Percentiles rank a stretch among this genome's conserved stretches.
These are phyloP conservation scores for Xylaria grammica DNA, from an alignment of 495 filamentous ascomycete genomes.

Conservation along the genomic window DNA sequence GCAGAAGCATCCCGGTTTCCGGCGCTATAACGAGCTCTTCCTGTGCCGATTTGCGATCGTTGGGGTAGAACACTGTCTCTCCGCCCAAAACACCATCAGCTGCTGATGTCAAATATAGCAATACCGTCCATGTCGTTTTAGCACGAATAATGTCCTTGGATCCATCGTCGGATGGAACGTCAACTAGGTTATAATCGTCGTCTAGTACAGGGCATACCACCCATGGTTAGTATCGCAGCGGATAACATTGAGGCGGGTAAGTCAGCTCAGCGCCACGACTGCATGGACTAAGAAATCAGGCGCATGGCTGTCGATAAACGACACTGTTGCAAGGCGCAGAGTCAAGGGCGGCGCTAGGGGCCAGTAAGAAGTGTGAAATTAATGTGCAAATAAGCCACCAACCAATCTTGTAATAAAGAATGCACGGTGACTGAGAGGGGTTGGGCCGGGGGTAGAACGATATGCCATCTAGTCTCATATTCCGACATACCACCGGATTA, in stretches of 20 bases:
- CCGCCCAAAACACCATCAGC: conserved; percentile 75
- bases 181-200: conserved; percentile 35
- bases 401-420: neutral
- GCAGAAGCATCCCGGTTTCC: conserved; percentile 79
- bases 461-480: neutral
- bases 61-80: conserved; percentile 91
- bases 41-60: conserved; percentile 62
- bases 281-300: neutral
- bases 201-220: conserved; percentile 24
- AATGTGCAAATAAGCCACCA: conserved; percentile 3
- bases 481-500: neutral
- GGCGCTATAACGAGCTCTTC: conserved; percentile 69
- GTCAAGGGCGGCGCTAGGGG: neutral
- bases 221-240: conserved; percentile 2
- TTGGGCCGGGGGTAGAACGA: neutral
- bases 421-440: neutral
- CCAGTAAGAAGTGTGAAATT: neutral
- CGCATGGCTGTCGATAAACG: neutral
- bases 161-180: conserved; percentile 69
- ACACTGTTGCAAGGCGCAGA: neutral
- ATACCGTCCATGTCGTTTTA: conserved; percentile 89
- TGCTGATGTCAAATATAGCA: conserved; percentile 81
- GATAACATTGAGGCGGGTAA: neutral
- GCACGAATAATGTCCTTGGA: conserved; percentile 72
- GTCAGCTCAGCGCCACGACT: conserved; percentile 3